A percentile compares a stretch with the other conserved stretches of the same genome.
These are phyloP conservation scores for Xylaria polymorpha DNA, from an alignment of 2,329 filamentous ascomycete genomes.

Conservation along the genomic window DNA sequence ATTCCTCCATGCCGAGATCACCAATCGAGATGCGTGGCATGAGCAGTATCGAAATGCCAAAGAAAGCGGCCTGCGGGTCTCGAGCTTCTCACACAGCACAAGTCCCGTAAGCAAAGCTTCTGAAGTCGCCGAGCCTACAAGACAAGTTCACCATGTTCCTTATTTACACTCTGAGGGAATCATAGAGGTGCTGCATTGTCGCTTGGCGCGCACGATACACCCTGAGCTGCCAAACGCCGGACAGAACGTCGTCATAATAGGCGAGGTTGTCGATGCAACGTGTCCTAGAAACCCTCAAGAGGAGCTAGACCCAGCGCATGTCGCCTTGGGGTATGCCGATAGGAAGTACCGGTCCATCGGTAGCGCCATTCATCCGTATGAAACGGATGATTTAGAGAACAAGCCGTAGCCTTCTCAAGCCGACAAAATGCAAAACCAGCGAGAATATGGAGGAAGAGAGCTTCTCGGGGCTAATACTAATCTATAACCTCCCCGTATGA, in stretches of 20 bases:
- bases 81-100: background rate
- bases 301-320: background rate
- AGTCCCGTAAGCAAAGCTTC: background rate
- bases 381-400: background rate
- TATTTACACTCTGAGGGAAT: slow-evolving; percentile 21
- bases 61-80: background rate
- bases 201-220: slow-evolving; percentile 30
- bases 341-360: slow-evolving; percentile 33
- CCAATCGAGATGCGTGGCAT: slow-evolving; percentile 34
- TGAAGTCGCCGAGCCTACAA: background rate
- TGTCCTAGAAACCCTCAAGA: slow-evolving; percentile 7
- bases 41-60: slow-evolving; percentile 33
- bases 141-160: slow-evolving; percentile 34
- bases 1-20: slow-evolving; percentile 25
- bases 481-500: background rate
- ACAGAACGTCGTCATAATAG: slow-evolving; percentile 37
- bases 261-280: slow-evolving; percentile 31
- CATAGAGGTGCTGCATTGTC: slow-evolving; percentile 33
- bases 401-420: background rate
- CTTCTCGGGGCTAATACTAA: background rate
- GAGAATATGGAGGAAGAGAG: background rate
- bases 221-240: slow-evolving; percentile 27
- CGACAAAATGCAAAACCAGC: background rate
- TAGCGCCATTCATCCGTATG: slow-evolving; percentile 15
- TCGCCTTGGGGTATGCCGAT: slow-evolving; percentile 36